Conservation (phyloP, 2,329 filamentous ascomycete species). For the Stagonosporopsis rhizophila region DNA sequence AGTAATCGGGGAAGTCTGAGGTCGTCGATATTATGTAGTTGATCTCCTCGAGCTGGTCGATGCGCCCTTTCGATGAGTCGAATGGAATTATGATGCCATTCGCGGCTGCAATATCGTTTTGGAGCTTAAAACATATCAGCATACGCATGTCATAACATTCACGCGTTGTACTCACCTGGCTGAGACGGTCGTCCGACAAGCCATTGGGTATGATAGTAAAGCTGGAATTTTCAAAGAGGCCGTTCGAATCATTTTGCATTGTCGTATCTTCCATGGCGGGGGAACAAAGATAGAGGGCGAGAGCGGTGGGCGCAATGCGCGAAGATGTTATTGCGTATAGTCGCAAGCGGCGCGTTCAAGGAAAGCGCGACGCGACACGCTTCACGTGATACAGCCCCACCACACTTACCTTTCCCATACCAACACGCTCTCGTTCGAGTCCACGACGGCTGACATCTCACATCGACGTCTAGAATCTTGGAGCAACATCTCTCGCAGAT, state of each 20-base stretch:
- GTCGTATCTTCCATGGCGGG: conserved; percentile 43
- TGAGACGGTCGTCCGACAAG: conserved; percentile 39
- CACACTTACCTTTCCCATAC: neutral
- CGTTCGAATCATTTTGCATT: conserved; percentile 39
- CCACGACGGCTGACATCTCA: no score
- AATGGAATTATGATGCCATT: conserved; percentile 57
- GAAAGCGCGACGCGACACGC: conserved; percentile 15
- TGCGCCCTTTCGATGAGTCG: conserved; percentile 48
- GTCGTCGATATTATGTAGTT: conserved; percentile 76
- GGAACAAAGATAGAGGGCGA: conserved; percentile 6
- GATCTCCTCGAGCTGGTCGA: conserved; percentile 54
- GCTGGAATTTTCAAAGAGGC: conserved; percentile 49
- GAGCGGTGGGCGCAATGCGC: conserved; percentile 9
- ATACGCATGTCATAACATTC: neutral
- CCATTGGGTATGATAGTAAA: conserved; percentile 55
- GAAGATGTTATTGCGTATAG: conserved; percentile 9
- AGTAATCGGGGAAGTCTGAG: conserved; percentile 90
- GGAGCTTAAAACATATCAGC: conserved; percentile 51
- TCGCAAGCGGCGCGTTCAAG: conserved; percentile 8
- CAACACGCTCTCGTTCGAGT: neutral
- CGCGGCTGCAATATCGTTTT: conserved; percentile 54
- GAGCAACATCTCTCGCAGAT: neutral
- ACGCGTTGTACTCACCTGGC: conserved; percentile 40
- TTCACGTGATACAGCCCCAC: conserved; percentile 11
- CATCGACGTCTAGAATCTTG: neutral